Conservation (phyloP, 192 early-diverging fungal genomes). For the Lunasporangiospora selenospora region DNA sequence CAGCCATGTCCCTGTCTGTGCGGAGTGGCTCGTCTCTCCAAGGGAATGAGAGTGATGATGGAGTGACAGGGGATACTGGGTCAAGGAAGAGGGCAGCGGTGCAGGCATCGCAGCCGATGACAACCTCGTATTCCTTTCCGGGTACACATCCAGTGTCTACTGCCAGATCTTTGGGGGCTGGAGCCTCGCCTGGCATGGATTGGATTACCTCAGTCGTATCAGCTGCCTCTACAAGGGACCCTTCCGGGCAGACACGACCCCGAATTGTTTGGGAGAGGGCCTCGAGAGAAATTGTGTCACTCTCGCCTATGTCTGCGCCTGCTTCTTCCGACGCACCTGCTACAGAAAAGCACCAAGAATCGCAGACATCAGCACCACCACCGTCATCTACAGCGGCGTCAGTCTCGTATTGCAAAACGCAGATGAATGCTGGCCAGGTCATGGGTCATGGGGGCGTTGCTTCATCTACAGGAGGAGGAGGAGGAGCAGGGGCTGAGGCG, state of each 20-base stretch:
- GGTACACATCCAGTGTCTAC: no score
- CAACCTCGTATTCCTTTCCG: no score
- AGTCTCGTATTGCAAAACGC: constrained; percentile 5
- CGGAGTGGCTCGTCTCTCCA: background rate
- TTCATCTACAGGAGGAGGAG: no score
- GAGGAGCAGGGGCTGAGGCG: constrained; percentile 6
- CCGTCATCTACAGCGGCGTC: background rate
- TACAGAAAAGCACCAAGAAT: no score
- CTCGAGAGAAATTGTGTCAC: background rate
- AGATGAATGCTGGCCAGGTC: constrained; percentile 7
- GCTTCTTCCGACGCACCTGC: background rate
- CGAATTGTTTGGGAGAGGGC: background rate
- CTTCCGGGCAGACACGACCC: background rate
- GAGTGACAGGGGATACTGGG: no score
- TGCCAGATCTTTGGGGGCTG: no score
- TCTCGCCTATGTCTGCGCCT: background rate
- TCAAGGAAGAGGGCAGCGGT: no score
- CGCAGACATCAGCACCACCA: no score
- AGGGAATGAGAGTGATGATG: background rate
- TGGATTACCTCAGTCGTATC: background rate
- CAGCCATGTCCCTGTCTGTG: background rate
- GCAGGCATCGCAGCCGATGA: no score
- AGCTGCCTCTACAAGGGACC: background rate
- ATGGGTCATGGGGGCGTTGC: constrained; percentile 8
- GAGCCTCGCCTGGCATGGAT: no score